These are phyloP conservation scores for Dactylellina parvicollis DNA, from an alignment of 2,329 filamentous ascomycete species.

Conservation along the genomic window DNA sequence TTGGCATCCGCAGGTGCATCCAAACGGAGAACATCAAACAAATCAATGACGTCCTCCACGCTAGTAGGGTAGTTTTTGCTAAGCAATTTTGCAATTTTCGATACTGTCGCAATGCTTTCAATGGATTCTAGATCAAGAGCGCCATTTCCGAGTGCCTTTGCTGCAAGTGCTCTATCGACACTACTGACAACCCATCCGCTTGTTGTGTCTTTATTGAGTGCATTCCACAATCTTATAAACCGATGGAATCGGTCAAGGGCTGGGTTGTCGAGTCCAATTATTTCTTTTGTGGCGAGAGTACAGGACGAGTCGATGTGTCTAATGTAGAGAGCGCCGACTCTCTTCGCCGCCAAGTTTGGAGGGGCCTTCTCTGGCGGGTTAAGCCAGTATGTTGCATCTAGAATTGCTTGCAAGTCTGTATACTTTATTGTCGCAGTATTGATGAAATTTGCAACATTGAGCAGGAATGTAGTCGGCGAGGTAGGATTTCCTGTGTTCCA, in stretches of 20 bases:
- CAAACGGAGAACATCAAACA: no score
- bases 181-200: background rate
- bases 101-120: background rate
- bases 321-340: background rate
- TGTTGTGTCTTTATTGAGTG: background rate
- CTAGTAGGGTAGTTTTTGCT: no score
- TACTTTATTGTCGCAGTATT: slow-evolving; percentile 5
- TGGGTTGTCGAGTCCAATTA: background rate
- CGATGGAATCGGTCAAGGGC: slow-evolving; percentile 15
- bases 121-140: background rate
- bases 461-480: background rate
- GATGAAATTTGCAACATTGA: slow-evolving; percentile 1
- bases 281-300: background rate
- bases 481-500: background rate
- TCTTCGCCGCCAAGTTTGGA: no score
- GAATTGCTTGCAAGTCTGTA: background rate
- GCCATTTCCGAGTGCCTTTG: background rate
- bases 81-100: background rate
- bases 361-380: background rate
- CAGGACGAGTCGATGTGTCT: background rate
- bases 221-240: slow-evolving; percentile 11
- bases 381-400: background rate
- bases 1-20: background rate
- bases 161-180: background rate
- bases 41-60: no score